phyloP scores from a whole-genome alignment of 176 grass and related monocot species.

The Oryza meridionalis region DNA sequence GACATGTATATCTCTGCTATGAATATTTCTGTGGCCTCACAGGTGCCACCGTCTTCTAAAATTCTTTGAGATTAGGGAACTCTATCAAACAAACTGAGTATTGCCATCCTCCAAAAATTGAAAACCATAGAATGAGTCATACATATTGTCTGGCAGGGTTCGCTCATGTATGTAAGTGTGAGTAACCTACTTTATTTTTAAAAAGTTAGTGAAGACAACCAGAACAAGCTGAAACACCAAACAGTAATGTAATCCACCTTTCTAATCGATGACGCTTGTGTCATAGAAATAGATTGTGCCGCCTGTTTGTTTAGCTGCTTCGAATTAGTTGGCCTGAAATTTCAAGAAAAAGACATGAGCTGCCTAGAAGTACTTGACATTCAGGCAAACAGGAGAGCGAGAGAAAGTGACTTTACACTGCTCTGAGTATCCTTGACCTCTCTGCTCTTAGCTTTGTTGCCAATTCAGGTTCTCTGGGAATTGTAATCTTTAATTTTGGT shows the following conservation, averaged over 20 bases:
- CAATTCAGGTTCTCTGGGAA: constrained; percentile 78
- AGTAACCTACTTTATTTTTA: not conserved
- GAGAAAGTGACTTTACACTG: constrained; percentile 59
- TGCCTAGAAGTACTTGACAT: constrained; percentile 31
- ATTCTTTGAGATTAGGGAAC: not conserved
- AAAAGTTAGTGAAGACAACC: constrained; percentile 13
- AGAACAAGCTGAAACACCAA: not conserved
- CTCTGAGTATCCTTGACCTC: constrained; percentile 62
- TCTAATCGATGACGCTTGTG: constrained; percentile 41
- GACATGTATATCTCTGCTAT: constrained; percentile 21
- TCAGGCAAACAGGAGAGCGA: constrained; percentile 23
- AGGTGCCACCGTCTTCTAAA: not conserved
- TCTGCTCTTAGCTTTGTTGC: constrained; percentile 78
- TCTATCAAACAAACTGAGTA: not conserved
- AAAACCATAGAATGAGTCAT: not conserved
- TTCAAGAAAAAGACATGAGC: constrained; percentile 26
- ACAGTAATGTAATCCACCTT: constrained; percentile 40
- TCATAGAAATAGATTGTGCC: constrained; percentile 14
- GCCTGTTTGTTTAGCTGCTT: constrained; percentile 48
- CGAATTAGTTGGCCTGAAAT: constrained; percentile 57
- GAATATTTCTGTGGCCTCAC: constrained; percentile 5
- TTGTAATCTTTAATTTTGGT: constrained; percentile 62
- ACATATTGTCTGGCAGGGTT: constrained; percentile 19
- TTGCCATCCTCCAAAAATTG: not conserved
- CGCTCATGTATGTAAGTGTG: not conserved